Evolutionary conservation across 2,329 filamentous ascomycete genomes (phyloP).

Genomic region (Capronia americana): DNA sequence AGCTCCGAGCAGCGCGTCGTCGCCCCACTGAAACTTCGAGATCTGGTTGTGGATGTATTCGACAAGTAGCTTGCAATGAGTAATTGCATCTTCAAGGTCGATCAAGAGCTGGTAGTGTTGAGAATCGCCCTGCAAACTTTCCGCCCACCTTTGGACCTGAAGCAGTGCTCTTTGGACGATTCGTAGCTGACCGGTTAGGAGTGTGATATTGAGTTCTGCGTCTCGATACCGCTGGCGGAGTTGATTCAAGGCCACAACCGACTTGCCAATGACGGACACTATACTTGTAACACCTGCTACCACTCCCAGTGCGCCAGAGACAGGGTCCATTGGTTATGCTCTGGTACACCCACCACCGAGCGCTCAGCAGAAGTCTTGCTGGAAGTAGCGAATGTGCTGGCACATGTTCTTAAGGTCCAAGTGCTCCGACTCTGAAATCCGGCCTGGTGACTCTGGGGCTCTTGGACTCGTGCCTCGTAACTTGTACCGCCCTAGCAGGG

Average conservation of each 20-base stretch:
- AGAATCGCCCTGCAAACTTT: conserved; percentile 22
- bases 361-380: neutral
- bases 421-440: neutral
- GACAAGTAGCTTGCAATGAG: conserved; percentile 34
- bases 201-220: conserved; percentile 34
- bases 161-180: conserved; percentile 36
- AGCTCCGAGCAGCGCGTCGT: conserved; percentile 22
- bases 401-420: neutral
- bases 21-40: conserved; percentile 27
- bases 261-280: conserved; percentile 34
- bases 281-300: conserved; percentile 34
- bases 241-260: conserved; percentile 29
- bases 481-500: neutral
- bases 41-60: conserved; percentile 36
- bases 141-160: conserved; percentile 35
- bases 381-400: neutral
- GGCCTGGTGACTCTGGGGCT: neutral
- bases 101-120: conserved; percentile 34
- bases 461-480: neutral
- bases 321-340: conserved; percentile 22
- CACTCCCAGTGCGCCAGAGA: conserved; percentile 29
- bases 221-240: conserved; percentile 34
- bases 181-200: conserved; percentile 35
- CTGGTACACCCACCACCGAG: neutral
- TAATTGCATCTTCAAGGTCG: conserved; percentile 35